Evolutionary conservation across 257 asterid species (phyloP).

Genomic region (Cinchona pubescens): DNA sequence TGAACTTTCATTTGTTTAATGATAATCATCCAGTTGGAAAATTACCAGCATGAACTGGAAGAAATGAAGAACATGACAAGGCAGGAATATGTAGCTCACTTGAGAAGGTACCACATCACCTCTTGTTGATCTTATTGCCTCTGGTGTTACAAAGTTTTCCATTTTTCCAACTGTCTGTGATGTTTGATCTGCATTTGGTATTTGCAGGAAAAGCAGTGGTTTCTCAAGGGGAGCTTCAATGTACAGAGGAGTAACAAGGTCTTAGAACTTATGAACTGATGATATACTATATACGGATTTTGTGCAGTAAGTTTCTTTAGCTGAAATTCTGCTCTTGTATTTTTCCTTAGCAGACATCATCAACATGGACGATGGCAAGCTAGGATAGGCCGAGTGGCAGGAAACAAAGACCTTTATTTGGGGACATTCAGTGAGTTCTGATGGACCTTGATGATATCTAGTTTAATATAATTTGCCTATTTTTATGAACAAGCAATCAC

Average conservation of each 20-base stretch:
- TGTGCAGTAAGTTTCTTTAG: not conserved
- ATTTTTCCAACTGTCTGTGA: not conserved
- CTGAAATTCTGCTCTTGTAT: slow-evolving; percentile 26
- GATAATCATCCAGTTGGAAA: slow-evolving; percentile 53
- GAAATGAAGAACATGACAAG: slow-evolving; percentile 92
- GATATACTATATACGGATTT: not conserved
- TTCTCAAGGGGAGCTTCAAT: slow-evolving; percentile 98
- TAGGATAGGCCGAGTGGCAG: slow-evolving; percentile 96
- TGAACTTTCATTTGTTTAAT: slow-evolving; percentile 1
- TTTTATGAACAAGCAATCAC: not conserved
- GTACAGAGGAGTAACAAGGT: slow-evolving; percentile 99
- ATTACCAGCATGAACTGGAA: slow-evolving; percentile 77
- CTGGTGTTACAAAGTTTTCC: not conserved
- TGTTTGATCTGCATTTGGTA: not conserved
- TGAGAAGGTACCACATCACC: slow-evolving; percentile 58
- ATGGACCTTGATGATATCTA: not conserved
- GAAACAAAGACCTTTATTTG: slow-evolving; percentile 92
- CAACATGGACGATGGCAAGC: slow-evolving; percentile 99
- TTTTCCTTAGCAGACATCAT: slow-evolving; percentile 91
- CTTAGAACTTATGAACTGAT: slow-evolving; percentile 29
- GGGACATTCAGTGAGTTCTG: slow-evolving; percentile 85
- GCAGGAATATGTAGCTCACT: slow-evolving; percentile 91
- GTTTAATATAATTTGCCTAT: not conserved
- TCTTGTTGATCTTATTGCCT: not conserved
- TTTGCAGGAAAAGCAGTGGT: slow-evolving; percentile 91